Percentiles rank a stretch among this genome's conserved stretches.
Evolutionary conservation across 2,329 filamentous ascomycete genomes (phyloP).

Genomic region (Ascocoryne sarcoides): DNA sequence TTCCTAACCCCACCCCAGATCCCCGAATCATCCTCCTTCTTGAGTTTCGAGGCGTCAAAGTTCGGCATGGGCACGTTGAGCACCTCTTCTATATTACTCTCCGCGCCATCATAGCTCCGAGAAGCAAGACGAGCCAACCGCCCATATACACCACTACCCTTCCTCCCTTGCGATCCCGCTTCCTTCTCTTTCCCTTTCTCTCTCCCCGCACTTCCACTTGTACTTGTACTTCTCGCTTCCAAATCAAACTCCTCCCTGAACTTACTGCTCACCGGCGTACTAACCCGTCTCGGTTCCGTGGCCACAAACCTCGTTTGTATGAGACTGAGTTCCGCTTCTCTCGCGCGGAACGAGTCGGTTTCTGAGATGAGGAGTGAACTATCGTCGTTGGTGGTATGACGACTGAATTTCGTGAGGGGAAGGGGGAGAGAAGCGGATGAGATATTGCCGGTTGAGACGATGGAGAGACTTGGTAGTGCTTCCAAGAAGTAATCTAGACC

Average conservation of each 20-base stretch:
- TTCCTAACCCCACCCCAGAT: conserved; percentile 2
- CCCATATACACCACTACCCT: conserved; percentile 2
- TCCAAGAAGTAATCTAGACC: no score
- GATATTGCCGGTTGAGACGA: conserved; percentile 9
- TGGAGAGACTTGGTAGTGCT: conserved; percentile 1
- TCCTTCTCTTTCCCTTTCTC: neutral
- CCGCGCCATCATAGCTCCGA: conserved; percentile 18
- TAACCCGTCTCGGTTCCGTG: conserved; percentile 11
- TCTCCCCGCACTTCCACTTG: no score
- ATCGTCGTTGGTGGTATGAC: conserved; percentile 15
- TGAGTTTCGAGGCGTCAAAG: conserved; percentile 4
- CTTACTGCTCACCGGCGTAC: conserved; percentile 23
- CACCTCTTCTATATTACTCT: conserved; percentile 13
- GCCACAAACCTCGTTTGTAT: conserved; percentile 20
- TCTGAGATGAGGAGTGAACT: conserved; percentile 23
- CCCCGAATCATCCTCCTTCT: neutral
- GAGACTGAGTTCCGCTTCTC: conserved; percentile 20
- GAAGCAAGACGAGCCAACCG: conserved; percentile 9
- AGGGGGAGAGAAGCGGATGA: conserved; percentile 10
- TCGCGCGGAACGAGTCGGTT: conserved; percentile 22
- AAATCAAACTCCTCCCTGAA: conserved; percentile 25
- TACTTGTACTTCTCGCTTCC: no score
- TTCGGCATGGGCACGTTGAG: conserved; percentile 13
- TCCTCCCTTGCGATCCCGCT: conserved; percentile 8
- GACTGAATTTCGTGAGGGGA: conserved; percentile 8